These are phyloP conservation scores for Pyrenophora teres DNA, from an alignment of 2,329 filamentous ascomycete genomes.

Conservation along the genomic window DNA sequence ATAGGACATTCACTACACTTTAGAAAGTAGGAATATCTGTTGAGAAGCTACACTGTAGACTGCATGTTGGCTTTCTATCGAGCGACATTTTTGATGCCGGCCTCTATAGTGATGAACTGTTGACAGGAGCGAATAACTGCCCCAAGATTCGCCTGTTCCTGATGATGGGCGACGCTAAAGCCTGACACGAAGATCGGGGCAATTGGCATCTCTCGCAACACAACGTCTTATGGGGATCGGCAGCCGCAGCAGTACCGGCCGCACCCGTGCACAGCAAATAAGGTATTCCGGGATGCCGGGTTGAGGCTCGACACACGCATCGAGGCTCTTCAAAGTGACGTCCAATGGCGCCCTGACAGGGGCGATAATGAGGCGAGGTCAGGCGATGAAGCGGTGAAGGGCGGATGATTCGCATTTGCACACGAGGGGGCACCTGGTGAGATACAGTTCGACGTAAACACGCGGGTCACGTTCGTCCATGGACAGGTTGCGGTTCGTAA, in stretches of 20 bases:
- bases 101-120: too few relatives aligned
- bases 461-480: background rate
- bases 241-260: conserved; percentile 15
- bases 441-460: background rate
- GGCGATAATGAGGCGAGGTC: conserved; percentile 17
- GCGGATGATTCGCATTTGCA: too few relatives aligned
- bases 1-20: too few relatives aligned
- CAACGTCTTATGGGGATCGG: conserved; percentile 23
- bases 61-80: too few relatives aligned
- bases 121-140: too few relatives aligned
- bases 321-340: conserved; percentile 9
- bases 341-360: conserved; percentile 13
- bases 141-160: conserved; percentile 5
- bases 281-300: conserved; percentile 16
- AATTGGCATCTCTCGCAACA: background rate
- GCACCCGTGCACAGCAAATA: conserved; percentile 12
- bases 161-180: conserved; percentile 1
- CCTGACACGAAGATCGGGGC: conserved; percentile 1
- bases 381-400: conserved; percentile 5
- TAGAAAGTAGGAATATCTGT: too few relatives aligned
- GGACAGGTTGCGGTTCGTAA: background rate
- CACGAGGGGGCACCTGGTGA: background rate
- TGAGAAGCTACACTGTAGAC: too few relatives aligned
- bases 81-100: too few relatives aligned
- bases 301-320: conserved; percentile 14